These are phyloP conservation scores for Neurospora hispaniola DNA, from an alignment of 495 filamentous ascomycete genomes.

Conservation along the genomic window DNA sequence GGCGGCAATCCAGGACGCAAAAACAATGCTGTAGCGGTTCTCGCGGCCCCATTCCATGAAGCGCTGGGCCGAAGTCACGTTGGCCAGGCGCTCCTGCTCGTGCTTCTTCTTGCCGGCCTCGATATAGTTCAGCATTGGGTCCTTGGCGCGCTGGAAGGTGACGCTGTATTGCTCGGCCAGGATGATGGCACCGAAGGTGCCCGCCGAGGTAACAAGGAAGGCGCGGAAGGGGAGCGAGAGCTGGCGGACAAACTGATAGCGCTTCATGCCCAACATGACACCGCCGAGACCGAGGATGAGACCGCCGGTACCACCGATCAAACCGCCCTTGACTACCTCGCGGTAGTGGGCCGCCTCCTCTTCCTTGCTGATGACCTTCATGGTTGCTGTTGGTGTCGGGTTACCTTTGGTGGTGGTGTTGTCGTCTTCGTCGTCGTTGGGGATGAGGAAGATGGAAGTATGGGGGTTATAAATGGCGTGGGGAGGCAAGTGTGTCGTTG, in stretches of 20 bases:
- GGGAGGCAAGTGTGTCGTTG: not conserved
- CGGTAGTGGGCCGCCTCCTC: slow-evolving; percentile 61
- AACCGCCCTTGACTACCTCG: slow-evolving; percentile 68
- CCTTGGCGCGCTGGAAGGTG: slow-evolving; percentile 55
- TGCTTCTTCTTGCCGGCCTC: slow-evolving; percentile 41
- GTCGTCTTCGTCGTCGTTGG: not conserved
- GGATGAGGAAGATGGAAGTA: not conserved
- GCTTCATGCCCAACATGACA: slow-evolving; percentile 47
- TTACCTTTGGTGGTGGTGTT: slow-evolving; percentile 2
- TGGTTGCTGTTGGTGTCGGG: slow-evolving; percentile 29
- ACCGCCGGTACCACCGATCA: slow-evolving; percentile 56
- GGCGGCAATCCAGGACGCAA: slow-evolving; percentile 68
- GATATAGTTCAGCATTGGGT: slow-evolving; percentile 55
- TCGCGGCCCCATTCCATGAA: slow-evolving; percentile 53
- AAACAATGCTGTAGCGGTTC: slow-evolving; percentile 85
- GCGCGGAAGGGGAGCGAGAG: slow-evolving; percentile 82
- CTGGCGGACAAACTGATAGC: slow-evolving; percentile 62
- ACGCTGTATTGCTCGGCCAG: slow-evolving; percentile 72
- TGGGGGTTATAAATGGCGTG: not conserved
- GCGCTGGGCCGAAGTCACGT: slow-evolving; percentile 35
- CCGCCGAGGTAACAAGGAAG: slow-evolving; percentile 76
- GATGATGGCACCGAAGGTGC: slow-evolving; percentile 80
- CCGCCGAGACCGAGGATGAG: slow-evolving; percentile 52
- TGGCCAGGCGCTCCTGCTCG: slow-evolving; percentile 28
- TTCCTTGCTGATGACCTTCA: slow-evolving; percentile 94